Evolutionary conservation across 2,329 filamentous ascomycete genomes (phyloP), one percentile per base, ranked within the genome.

Genomic region (Colletotrichum melonis): DNA sequence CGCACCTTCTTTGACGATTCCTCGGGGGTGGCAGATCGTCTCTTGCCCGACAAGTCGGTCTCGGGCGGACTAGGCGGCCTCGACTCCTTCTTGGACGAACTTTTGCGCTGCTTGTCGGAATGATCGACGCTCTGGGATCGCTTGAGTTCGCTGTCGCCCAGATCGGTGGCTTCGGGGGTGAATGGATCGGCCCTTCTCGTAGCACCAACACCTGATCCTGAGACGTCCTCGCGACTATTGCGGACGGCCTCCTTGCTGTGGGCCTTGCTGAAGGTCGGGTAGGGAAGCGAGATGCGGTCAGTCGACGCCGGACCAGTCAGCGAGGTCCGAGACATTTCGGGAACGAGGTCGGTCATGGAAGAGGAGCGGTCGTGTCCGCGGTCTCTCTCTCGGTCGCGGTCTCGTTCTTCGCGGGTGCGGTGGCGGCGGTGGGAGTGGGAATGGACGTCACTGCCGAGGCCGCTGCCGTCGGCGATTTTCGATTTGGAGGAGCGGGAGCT

Each of bases 181-280:
- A 88, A 81, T 1, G 88, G 88, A 67, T 90, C 87, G 74, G 76
- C 60, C 75, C 78, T 58, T 72, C 74, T 73, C 67, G 78, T 82
- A 75, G 79, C 81, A 11, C 30, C 67, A 4, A 26, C 35, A 9
- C 55, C 70, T 62, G 78, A 79, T 54, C 77, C 76, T 28, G 82
- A 80, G 62, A 89, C 76, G 66, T 90, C 87, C 58, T 92, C 89
- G 65, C 86, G 86, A 79, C 90, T 92, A 79, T 90, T 92, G 76
- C 90, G 88, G 67, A 98, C 90, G 57, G 91, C 90, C 84, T 98
- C 96, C 82, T 95, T 97, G 86, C 95, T 97, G 82, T 97, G 94
- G 14, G 93, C 93, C 84, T 97, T 98, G 84, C 94, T 97, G 82
- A 97, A 95, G 12, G 89, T 88, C 1, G 95, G 94, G 80, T 98